phyloP scores from a whole-genome alignment of 805 yeast genomes.

The Clavispora asparagi region DNA sequence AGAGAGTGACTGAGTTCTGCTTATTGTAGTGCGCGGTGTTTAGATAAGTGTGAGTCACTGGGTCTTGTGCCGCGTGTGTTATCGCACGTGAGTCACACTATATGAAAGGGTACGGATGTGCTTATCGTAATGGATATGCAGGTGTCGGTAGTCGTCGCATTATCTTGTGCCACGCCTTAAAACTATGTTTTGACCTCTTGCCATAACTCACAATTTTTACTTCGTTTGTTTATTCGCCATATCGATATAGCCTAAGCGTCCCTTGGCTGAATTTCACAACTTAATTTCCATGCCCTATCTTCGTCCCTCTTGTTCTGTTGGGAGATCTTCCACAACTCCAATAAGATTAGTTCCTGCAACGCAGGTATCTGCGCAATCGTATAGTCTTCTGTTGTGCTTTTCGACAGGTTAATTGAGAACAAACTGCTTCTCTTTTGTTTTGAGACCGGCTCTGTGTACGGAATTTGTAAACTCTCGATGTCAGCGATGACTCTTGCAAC shows the following conservation, averaged over 20 bases:
- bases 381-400: conserved; percentile 27
- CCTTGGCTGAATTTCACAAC: conserved; percentile 56
- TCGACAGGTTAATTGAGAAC: conserved; percentile 13
- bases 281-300: conserved; percentile 70
- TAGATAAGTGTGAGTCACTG: conserved; percentile 1
- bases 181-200: no score
- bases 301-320: conserved; percentile 54
- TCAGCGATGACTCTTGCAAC: conserved; percentile 62
- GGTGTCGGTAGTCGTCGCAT: no score
- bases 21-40: conserved; percentile 1
- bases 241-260: conserved; percentile 17
- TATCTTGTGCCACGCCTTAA: no score
- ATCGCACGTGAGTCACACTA: conserved; percentile 2
- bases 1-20: conserved; percentile 1
- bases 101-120: neutral
- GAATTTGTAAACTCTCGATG: conserved; percentile 62
- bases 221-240: no score
- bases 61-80: neutral
- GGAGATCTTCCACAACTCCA: conserved; percentile 67
- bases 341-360: conserved; percentile 54
- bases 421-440: conserved; percentile 20
- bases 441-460: conserved; percentile 31
- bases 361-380: conserved; percentile 36
- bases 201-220: no score
- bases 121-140: neutral